Conservation (phyloP, 2,329 filamentous ascomycete genomes). For the Talaromyces piceae region DNA sequence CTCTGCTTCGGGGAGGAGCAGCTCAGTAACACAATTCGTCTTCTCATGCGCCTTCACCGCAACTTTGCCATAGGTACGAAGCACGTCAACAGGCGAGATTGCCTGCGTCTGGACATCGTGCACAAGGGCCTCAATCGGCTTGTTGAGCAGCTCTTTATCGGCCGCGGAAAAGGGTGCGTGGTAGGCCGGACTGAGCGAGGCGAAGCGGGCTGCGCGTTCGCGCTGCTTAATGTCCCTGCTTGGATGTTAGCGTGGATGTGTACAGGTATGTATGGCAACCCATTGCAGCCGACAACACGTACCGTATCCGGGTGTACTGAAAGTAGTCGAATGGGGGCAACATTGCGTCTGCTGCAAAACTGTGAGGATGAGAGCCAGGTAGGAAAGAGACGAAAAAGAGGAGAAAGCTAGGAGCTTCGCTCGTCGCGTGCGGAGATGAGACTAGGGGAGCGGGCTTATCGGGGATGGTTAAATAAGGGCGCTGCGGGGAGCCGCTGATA, state of each 20-base stretch:
- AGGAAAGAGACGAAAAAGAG: not conserved
- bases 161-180: constrained; percentile 54
- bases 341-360: constrained; percentile 22
- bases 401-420: constrained; percentile 1
- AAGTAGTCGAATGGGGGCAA: constrained; percentile 58
- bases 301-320: constrained; percentile 66
- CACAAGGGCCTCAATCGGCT: constrained; percentile 71
- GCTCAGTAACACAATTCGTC: constrained; percentile 85
- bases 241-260: not conserved
- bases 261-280: not conserved
- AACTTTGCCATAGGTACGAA: constrained; percentile 81
- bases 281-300: constrained; percentile 27
- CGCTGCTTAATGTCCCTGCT: constrained; percentile 69
- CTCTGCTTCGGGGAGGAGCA: constrained; percentile 73
- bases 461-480: not conserved
- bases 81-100: constrained; percentile 61
- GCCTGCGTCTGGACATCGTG: constrained; percentile 64
- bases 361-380: not conserved
- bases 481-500: constrained; percentile 8
- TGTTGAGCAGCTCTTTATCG: constrained; percentile 62
- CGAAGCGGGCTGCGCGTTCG: constrained; percentile 64
- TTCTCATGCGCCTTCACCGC: constrained; percentile 74
- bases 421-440: not conserved
- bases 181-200: constrained; percentile 58
- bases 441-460: too few relatives aligned